phyloP scores from a whole-genome alignment of 352 stramenopile species.

The Phytophthora foliorum region DNA sequence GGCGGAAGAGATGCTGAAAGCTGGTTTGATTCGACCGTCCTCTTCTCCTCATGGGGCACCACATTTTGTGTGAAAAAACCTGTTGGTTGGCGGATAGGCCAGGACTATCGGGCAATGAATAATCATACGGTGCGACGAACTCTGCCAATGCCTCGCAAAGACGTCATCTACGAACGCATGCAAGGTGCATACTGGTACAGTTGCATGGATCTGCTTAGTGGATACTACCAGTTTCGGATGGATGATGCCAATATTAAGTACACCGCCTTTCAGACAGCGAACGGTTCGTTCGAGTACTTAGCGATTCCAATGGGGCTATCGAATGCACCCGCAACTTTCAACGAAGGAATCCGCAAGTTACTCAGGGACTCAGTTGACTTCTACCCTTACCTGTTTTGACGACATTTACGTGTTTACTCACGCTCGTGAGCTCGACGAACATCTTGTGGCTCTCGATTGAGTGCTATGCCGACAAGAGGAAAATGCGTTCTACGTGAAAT shows the following conservation, averaged over 20 bases:
- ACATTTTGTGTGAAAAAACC: not conserved
- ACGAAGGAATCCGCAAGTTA: not conserved
- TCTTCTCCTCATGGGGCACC: not conserved
- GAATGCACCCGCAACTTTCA: conserved; percentile 14
- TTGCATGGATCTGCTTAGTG: not conserved
- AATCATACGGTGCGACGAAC: not conserved
- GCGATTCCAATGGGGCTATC: conserved; percentile 31
- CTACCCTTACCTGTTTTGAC: too few species aligned
- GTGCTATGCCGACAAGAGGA: not conserved
- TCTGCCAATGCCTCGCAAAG: not conserved
- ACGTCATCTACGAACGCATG: not conserved
- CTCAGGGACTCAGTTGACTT: too few species aligned
- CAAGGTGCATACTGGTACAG: not conserved
- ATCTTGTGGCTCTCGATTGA: not conserved
- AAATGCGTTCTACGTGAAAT: conserved; percentile 24
- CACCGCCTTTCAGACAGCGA: conserved; percentile 22
- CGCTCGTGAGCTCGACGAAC: too few species aligned
- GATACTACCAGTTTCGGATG: not conserved
- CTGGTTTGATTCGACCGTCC: not conserved
- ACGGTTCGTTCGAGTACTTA: conserved; percentile 30
- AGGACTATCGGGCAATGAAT: not conserved
- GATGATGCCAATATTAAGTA: conserved; percentile 10
- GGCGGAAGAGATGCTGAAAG: not conserved
- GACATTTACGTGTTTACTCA: too few species aligned
- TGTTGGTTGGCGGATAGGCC: not conserved